Base-by-base conservation (phyloP, 2,329 filamentous ascomycete species). In the Beauveria scarabaeidicola region DNA sequence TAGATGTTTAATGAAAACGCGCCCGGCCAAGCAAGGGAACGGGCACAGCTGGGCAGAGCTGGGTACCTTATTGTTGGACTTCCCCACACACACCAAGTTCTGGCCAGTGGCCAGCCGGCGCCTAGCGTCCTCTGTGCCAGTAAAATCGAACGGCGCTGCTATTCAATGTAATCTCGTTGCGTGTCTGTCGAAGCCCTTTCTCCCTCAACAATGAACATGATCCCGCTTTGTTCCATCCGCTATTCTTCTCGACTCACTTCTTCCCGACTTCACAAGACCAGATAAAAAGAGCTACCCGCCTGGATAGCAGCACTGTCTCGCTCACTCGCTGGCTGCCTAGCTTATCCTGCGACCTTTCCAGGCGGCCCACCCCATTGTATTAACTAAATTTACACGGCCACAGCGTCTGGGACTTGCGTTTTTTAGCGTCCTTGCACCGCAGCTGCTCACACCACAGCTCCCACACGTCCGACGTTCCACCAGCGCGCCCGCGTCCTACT, bases 111-210 rank as follows among this genome's bases (percentile, higher is more conserved):
- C 32, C 32, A 36, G 32, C 11, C 32, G 32, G 32, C 32, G 32
- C 32, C 32, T 36, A 36, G 32, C 32, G 32, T 36, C 11, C 32
- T 13, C 32, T 36, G 13, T 6, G 32, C 32, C 13, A 3, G 13
- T 2, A 13, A 36, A 36, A 36, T 36, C 32, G 32, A 36, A 36
- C 32, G 13, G 32, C 13, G 32, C 32, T 36, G 32, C 11, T 15
- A 32, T 54, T 46, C 41, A 54, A 54, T 54, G 38, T 32, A 54
- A 56, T 56, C 29, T 56, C 27, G 27, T 29, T 47, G 53, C 53
- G 41, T 47, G 25, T 55, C 52, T 46, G 29, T 36, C 11, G 32
- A 36, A 15, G 27, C 29, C 27, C 4, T 27, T 23, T 48, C 13
- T 46, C 43, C 13, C 21, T 15, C 21, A 25, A 23, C n/a, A n/a